Evolutionary conservation across 2,329 filamentous ascomycete genomes (phyloP), one percentile per base, ranked within the genome.

Genomic region (Colletotrichum camelliae): DNA sequence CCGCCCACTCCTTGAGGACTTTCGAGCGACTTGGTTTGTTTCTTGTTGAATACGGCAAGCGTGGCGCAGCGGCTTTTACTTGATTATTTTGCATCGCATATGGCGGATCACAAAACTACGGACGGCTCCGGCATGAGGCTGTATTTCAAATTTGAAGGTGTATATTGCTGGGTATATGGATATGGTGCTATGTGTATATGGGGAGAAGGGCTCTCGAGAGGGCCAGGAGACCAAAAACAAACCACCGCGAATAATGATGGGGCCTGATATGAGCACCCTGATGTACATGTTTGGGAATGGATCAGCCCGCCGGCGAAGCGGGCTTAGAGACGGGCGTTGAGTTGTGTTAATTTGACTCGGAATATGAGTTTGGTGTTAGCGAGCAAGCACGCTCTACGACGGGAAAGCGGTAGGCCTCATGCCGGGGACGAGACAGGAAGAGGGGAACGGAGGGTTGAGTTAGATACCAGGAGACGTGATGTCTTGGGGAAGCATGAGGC

Each of bases 21-120:
- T 21, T 12, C 16, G 24, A 13, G 31, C 24, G 33, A 29, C 18
- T 27, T 39, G 48, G n/a, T 58, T 35, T 60, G 24, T 37, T 74
- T 70, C 74, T 65, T 74, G 27, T 67, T 48, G 35, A 62, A 31
- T 64, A 57, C 10, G 57, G 55, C 67, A 67, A 77, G 76, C 76
- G 62, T 35, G 74, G 74, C 76, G 74, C 70, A 67, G 60, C 57
- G 62, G 60, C 29, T 67, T 70, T 61, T 60, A 37, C 29, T 55
- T 67, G 21, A 60, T 24, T 43, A 43, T 74, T 35, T 74, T 33
- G 66, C 66, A 76, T 76, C 67, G 67, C 67, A 73, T 58, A 73
- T n/a, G 65, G 73, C 70, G 73, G 58, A 73, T 65, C 64, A 75
- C 37, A 35, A 66, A 67, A 64, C 60, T 52, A 75, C 16, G 16